Evolutionary conservation across 2,329 filamentous ascomycete genomes (phyloP).

Genomic region (Colletotrichum noveboracense): DNA sequence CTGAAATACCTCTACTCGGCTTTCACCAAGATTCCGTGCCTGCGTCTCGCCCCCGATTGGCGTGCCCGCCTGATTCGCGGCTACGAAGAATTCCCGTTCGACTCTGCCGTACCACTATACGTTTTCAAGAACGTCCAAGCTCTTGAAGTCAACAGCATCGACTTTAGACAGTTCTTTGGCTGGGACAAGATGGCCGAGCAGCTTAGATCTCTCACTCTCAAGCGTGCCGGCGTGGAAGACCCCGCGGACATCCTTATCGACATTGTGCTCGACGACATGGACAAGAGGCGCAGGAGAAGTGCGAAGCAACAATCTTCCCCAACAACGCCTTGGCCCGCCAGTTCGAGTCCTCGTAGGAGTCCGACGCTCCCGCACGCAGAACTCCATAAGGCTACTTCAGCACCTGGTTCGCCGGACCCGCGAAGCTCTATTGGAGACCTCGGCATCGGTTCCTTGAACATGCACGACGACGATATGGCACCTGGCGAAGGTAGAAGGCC

Average conservation of each 20-base stretch:
- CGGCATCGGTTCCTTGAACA: constrained; percentile 63
- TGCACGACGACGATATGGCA: constrained; percentile 53
- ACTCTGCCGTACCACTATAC: constrained; percentile 94
- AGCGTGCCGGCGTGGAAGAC: constrained; percentile 86
- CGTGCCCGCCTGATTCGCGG: constrained; percentile 88
- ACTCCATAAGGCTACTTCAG: constrained; percentile 69
- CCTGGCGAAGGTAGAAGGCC: constrained; percentile 42
- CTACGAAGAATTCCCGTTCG: constrained; percentile 97
- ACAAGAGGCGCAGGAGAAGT: constrained; percentile 85
- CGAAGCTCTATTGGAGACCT: constrained; percentile 54
- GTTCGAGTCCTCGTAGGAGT: constrained; percentile 64
- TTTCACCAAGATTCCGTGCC: constrained; percentile 96
- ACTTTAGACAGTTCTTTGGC: constrained; percentile 95
- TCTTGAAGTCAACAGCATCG: constrained; percentile 92
- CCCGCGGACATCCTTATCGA: constrained; percentile 88
- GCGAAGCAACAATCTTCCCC: constrained; percentile 86
- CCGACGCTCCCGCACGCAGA: constrained; percentile 70
- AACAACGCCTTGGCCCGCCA: constrained; percentile 69
- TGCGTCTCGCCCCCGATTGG: constrained; percentile 90
- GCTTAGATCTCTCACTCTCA: constrained; percentile 85
- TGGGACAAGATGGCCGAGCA: constrained; percentile 96
- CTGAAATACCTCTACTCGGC: constrained; percentile 97
- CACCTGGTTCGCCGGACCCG: constrained; percentile 66
- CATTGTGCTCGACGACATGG: constrained; percentile 95
- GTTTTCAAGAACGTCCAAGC: constrained; percentile 97